Conservation (phyloP, 2,329 filamentous ascomycete genomes). For the Plenodomus tracheiphilus region DNA sequence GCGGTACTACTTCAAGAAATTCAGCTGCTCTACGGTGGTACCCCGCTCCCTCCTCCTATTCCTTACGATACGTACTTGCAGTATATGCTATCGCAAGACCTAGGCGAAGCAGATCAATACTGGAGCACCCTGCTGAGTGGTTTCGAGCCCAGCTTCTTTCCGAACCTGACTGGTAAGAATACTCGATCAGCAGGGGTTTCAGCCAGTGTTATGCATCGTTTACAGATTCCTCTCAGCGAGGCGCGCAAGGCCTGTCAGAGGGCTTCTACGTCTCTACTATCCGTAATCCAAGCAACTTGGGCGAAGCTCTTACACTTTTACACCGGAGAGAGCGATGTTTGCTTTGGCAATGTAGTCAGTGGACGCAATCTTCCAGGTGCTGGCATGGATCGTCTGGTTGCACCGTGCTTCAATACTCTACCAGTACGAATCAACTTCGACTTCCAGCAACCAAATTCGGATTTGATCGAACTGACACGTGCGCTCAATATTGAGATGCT, state of each 20-base stretch:
- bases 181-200: neutral
- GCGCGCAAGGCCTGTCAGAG: conserved; percentile 26
- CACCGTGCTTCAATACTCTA: conserved; percentile 90
- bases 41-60: conserved; percentile 53
- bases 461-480: conserved; percentile 65
- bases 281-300: conserved; percentile 75
- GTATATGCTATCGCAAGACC: conserved; percentile 57
- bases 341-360: conserved; percentile 85
- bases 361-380: conserved; percentile 71
- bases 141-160: conserved; percentile 53
- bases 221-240: conserved; percentile 26
- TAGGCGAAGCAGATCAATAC: conserved; percentile 60
- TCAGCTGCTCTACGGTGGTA: conserved; percentile 58
- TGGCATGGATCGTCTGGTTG: conserved; percentile 72
- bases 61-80: conserved; percentile 67
- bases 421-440: conserved; percentile 66
- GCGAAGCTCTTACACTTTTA: conserved; percentile 63
- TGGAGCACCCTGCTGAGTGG: conserved; percentile 64
- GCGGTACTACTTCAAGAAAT: conserved; percentile 70
- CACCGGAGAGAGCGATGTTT: conserved; percentile 66
- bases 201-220: conserved; percentile 28
- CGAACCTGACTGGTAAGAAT: conserved; percentile 32
- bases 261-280: conserved; percentile 56
- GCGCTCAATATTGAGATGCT: conserved; percentile 64
- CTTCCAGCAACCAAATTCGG: conserved; percentile 53